Conservation (phyloP, 1,284 basidiomycete genomes). For the Leccinum pallidistipes region DNA sequence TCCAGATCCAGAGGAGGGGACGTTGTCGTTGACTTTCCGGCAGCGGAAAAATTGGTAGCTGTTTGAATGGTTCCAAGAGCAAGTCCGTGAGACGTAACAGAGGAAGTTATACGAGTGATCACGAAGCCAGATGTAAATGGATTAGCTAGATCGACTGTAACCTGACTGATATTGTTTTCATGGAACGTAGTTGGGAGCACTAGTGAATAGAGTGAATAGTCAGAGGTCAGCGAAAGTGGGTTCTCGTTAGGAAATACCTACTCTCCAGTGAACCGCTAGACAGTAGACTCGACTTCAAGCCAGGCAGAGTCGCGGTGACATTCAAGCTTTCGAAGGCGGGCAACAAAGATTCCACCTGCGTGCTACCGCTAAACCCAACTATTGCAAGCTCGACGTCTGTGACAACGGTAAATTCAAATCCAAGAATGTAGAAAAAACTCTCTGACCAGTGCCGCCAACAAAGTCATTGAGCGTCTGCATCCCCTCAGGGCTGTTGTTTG, state of each 20-base stretch:
- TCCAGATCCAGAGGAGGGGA: constrained; percentile 63
- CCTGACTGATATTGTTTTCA: constrained; percentile 64
- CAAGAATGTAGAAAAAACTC: constrained; percentile 8
- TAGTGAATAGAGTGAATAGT: constrained; percentile 18
- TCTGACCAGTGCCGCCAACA: constrained; percentile 54
- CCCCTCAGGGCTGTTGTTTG: constrained; percentile 65
- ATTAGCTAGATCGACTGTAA: constrained; percentile 65
- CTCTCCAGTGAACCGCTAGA: constrained; percentile 56
- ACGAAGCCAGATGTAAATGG: constrained; percentile 66
- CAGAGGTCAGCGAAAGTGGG: constrained; percentile 1
- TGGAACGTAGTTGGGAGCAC: constrained; percentile 69
- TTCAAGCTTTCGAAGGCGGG: constrained; percentile 65
- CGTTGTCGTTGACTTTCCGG: constrained; percentile 55
- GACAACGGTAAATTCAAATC: not conserved
- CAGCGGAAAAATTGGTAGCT: constrained; percentile 51
- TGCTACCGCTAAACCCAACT: constrained; percentile 61
- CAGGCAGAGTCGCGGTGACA: constrained; percentile 62
- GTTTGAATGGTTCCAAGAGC: constrained; percentile 65
- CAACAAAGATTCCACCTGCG: constrained; percentile 56
- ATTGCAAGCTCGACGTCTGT: constrained; percentile 56
- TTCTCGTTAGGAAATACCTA: constrained; percentile 23
- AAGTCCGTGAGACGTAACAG: constrained; percentile 65
- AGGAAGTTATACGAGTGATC: constrained; percentile 65
- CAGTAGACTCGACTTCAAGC: constrained; percentile 58
- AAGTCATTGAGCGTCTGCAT: constrained; percentile 69